phyloP scores from a whole-genome alignment of 2,329 filamentous ascomycete species.

The Nothopassalora personata region DNA sequence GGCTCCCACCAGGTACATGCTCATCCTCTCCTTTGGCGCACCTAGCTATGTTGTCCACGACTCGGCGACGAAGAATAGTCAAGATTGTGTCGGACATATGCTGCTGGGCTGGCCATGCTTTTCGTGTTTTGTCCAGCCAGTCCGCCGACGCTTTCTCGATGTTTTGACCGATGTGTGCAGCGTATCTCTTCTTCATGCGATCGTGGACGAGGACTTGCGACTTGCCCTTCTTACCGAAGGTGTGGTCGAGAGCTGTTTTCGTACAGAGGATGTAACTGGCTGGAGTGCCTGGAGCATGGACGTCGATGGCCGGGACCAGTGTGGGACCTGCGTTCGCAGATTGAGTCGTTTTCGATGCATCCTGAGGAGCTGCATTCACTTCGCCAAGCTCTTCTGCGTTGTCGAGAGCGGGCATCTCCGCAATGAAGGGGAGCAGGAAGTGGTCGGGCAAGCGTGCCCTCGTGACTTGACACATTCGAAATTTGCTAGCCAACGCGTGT shows the following conservation, averaged over 20 bases:
- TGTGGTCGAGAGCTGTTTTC: not conserved
- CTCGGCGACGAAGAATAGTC: not conserved
- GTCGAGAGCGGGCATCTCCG: not conserved
- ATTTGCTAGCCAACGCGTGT: slow-evolving; percentile 54
- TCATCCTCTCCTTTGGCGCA: not conserved
- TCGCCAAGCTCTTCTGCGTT: not conserved
- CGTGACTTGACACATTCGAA: slow-evolving; percentile 54
- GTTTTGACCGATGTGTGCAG: not conserved
- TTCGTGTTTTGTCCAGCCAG: not conserved
- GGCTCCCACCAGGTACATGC: not conserved
- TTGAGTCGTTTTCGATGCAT: not conserved
- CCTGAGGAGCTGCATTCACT: not conserved
- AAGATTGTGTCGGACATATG: not conserved
- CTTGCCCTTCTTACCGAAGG: not conserved
- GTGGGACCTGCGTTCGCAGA: not conserved
- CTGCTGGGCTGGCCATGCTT: not conserved
- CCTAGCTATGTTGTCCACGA: not conserved
- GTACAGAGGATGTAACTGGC: not conserved
- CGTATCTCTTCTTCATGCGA: not conserved
- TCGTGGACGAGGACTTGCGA: not conserved
- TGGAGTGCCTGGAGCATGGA: not conserved
- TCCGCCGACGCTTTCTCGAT: not conserved
- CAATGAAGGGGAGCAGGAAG: slow-evolving; percentile 49
- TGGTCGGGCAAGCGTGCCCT: slow-evolving; percentile 49
- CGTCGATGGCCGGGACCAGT: not conserved